Conservation (phyloP, 2,329 filamentous ascomycete genomes). For the Mollisiaceae sp. region DNA sequence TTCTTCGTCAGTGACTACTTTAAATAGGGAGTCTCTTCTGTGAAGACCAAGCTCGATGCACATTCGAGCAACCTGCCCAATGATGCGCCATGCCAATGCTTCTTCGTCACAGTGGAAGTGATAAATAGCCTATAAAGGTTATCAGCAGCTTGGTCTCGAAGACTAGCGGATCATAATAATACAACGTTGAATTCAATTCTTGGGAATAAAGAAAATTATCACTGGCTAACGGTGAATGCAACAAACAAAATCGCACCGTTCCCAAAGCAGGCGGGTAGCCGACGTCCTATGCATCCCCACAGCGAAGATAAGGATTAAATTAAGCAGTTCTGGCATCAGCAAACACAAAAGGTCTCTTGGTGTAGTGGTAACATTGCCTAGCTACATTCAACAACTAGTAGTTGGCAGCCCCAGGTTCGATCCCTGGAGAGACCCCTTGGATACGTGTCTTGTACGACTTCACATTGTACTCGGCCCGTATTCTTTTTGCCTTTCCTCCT, state of each 20-base stretch:
- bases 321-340: background rate
- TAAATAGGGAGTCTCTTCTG: constrained; percentile 72
- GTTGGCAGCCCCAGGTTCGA: constrained; percentile 42
- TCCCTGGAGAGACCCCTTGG: background rate
- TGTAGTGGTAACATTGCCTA: constrained; percentile 42
- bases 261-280: background rate
- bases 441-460: too few species aligned
- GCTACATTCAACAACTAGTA: background rate
- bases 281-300: background rate
- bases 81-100: constrained; percentile 82
- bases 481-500: too few species aligned
- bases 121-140: constrained; percentile 65
- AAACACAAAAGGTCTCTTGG: constrained; percentile 6
- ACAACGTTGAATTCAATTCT: background rate
- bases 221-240: background rate
- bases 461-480: too few species aligned
- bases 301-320: background rate
- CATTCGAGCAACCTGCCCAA: constrained; percentile 80
- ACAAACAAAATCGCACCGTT: background rate
- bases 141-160: constrained; percentile 40
- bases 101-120: constrained; percentile 88
- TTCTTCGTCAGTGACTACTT: constrained; percentile 68
- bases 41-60: constrained; percentile 86
- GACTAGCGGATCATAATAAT: background rate
- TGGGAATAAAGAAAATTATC: background rate